Base-by-base conservation (phyloP, 1,284 basidiomycete species). In the Trichosporon faecale region DNA sequence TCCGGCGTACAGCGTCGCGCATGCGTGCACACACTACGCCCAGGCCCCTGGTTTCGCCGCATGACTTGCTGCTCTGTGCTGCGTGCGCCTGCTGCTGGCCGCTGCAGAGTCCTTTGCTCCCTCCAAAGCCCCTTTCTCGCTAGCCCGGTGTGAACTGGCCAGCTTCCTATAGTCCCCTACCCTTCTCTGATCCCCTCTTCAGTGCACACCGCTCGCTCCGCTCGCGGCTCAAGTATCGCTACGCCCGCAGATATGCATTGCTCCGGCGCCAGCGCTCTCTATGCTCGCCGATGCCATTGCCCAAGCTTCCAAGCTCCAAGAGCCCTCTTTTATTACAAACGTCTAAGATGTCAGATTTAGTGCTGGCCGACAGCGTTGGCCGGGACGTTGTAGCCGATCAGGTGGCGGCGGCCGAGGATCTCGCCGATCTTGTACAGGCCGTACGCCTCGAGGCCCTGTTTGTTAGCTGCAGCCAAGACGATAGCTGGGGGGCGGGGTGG, bases 381-480 rank as follows among this genome's bases (percentile, higher is more conserved):
- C 79, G 71, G 79, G 71, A 83, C 72, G 76, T 90, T 89, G 87
- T 96, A 96, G 61, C 94, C 94, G 77, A 95, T 87, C 61, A 95
- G 80, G 85, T 89, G 89, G 83, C 92, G 88, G 76, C 92, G 88
- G 61, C 94, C 94, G 76, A 95, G 80, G 75, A 96, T 95, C 85
- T 97, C 94, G 69, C 94, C 94, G 85, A 97, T 88, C 89, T 92
- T 83, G 83, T 86, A 87, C 79, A 86, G 83, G 70, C 86, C 87
- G 79, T 87, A 86, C 0, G 85, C 85, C 81, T 88, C 86, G 70
- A 87, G 74, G 65, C 84, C 85, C 85, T 87, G 72, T 31, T 16
- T 66, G 40, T 55, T 11, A 33, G 64, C 27, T 35, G n/a, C n/a
- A n/a, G n/a, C n/a, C n/a, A n/a, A n/a, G n/a, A n/a, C n/a, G 35